Evolutionary conservation across 2,329 filamentous ascomycete species (phyloP).

Genomic region (Colletotrichum horii): DNA sequence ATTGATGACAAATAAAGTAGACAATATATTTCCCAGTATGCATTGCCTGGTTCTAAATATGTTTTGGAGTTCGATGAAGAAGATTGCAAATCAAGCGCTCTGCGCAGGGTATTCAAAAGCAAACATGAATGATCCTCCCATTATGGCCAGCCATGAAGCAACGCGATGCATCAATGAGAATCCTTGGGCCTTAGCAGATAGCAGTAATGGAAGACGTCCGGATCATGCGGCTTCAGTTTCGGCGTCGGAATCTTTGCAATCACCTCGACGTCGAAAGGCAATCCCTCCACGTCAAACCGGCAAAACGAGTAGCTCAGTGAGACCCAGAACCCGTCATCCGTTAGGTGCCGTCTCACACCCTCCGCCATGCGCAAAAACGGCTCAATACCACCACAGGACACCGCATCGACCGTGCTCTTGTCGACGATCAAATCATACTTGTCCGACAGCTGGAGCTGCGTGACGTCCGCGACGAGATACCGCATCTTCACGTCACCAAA

Average conservation of each 20-base stretch:
- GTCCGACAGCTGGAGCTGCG: conserved; percentile 32
- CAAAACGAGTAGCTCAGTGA: conserved; percentile 51
- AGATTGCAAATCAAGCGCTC: neutral
- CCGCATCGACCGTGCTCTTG: conserved; percentile 54
- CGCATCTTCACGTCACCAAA: conserved; percentile 50
- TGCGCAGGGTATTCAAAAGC: neutral
- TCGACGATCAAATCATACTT: conserved; percentile 50
- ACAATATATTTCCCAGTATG: neutral
- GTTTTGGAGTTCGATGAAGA: neutral
- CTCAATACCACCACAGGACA: conserved; percentile 48
- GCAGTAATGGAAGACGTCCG: conserved; percentile 51
- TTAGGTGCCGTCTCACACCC: conserved; percentile 39
- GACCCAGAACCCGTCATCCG: conserved; percentile 46
- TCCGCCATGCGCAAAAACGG: conserved; percentile 42
- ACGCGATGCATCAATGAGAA: neutral
- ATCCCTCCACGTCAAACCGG: conserved; percentile 40
- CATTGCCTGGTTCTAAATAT: neutral
- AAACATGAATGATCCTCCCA: neutral
- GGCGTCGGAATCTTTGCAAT: conserved; percentile 46
- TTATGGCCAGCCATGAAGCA: neutral
- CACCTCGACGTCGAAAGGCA: conserved; percentile 48
- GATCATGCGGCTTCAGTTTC: conserved; percentile 46
- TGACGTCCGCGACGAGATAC: conserved; percentile 52
- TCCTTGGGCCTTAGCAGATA: conserved; percentile 43
- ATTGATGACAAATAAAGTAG: neutral